Evolutionary conservation across 148 eudicot species (phyloP), one percentile per base, ranked within the genome.

Genomic region (Persicaria maculosa): DNA sequence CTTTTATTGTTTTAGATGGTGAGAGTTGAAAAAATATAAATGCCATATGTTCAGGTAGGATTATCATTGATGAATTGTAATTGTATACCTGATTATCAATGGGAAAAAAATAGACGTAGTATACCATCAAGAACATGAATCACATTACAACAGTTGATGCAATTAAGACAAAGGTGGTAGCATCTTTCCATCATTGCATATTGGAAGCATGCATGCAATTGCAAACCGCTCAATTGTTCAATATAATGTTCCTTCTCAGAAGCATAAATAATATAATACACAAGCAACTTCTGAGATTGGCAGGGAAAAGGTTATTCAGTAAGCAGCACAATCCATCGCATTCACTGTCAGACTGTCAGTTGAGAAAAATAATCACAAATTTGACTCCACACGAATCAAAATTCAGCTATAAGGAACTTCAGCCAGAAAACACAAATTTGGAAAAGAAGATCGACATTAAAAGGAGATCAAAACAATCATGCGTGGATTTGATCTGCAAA

Each of bases 121-220:
- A 64, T 12, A 62, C 40, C 6, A 16, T 43, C 46, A 15, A 40
- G 70, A 65, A 14, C 47, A 5, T 40, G 19, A 40, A 36, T 65
- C 70, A 40, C n/a, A 11, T 17, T 5, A 65, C 2, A 25, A 25
- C 12, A 62, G 11, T 10, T 9, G 20, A 59, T 9, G 22, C 14
- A 7, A 59, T 59, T 31, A 31, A 31, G 40, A 31, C 2, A 31
- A 31, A 31, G 40, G 40, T 31, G 2, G 25, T 57, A 15, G 17
- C 36, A 57, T 22, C n/a, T 31, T 6, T 65, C 47, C 45, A 11
- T 43, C 47, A 65, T 65, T 65, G 46, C 44, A 31, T 65, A 4
- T 65, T 40, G 20, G 9, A 40, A 65, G 36, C 70, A 65, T 14
- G 70, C 70, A 65, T 65, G 45, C 47, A 65, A 65, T 19, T 31